Conservation (phyloP, 2,329 filamentous ascomycete genomes). For the Rhytidhysteron rufulum region DNA sequence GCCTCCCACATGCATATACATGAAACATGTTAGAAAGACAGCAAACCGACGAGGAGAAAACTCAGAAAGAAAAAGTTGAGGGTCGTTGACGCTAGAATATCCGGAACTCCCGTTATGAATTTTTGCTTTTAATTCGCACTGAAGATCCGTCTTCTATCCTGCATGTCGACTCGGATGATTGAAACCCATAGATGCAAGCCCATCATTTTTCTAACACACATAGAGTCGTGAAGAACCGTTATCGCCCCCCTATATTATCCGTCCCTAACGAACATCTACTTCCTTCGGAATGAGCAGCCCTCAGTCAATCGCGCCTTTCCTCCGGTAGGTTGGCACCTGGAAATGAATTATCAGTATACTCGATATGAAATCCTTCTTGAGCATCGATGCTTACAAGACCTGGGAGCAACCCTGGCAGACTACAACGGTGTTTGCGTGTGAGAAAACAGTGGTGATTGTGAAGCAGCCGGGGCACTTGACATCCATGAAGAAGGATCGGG, state of each 20-base stretch:
- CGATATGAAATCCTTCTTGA: conserved; percentile 5
- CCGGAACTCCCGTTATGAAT: conserved; percentile 42
- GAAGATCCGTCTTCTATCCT: conserved; percentile 44
- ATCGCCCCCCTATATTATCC: conserved; percentile 26
- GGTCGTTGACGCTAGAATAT: conserved; percentile 42
- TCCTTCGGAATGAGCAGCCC: conserved; percentile 99
- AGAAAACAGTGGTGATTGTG: conserved; percentile 99
- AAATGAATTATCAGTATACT: conserved; percentile 19
- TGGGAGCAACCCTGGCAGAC: conserved; percentile 99
- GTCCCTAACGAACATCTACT: conserved; percentile 63
- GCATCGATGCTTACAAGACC: conserved; percentile 59
- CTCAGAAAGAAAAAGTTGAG: conserved; percentile 33
- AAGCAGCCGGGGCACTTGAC: conserved; percentile 99
- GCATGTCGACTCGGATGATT: conserved; percentile 39
- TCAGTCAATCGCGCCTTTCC: conserved; percentile 98
- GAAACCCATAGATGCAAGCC: conserved; percentile 30
- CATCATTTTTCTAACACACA: conserved; percentile 30
- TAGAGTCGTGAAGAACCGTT: conserved; percentile 36
- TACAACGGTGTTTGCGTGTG: conserved; percentile 99
- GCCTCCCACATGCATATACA: conserved; percentile 41
- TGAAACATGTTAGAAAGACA: conserved; percentile 34
- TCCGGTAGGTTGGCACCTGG: conserved; percentile 90
- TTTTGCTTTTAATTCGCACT: conserved; percentile 38
- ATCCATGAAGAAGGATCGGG: conserved; percentile 99
- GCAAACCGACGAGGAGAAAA: conserved; percentile 37